Conservation (phyloP, 2,329 filamentous ascomycete species). For the Epichloe aotearoae region DNA sequence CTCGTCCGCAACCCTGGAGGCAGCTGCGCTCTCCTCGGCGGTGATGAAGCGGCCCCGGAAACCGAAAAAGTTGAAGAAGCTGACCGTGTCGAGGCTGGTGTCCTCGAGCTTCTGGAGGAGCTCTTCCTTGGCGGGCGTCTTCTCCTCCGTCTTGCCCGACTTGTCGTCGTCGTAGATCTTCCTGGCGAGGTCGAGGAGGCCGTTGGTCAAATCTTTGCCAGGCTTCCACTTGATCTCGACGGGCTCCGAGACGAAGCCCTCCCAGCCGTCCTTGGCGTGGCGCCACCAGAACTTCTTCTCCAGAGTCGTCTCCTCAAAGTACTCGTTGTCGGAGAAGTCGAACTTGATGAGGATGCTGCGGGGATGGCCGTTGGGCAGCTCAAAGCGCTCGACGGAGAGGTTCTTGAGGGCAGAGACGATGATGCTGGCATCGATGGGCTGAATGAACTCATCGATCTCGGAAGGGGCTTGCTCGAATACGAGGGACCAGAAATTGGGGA, state of each 20-base stretch:
- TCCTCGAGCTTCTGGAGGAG: slow-evolving; percentile 43
- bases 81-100: slow-evolving; percentile 50
- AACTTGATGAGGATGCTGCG: slow-evolving; percentile 67
- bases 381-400: slow-evolving; percentile 67
- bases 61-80: slow-evolving; percentile 86
- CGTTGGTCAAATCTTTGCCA: slow-evolving; percentile 69
- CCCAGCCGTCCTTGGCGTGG: slow-evolving; percentile 51
- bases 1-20: slow-evolving; percentile 46
- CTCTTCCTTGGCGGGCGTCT: slow-evolving; percentile 34
- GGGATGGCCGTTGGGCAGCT: slow-evolving; percentile 65
- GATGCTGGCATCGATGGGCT: slow-evolving; percentile 63
- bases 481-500: slow-evolving; percentile 88
- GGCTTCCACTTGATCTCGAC: slow-evolving; percentile 77
- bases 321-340: slow-evolving; percentile 68
- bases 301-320: slow-evolving; percentile 63
- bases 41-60: slow-evolving; percentile 59
- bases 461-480: slow-evolving; percentile 78
- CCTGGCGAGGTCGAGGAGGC: slow-evolving; percentile 61
- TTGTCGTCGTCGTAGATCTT: slow-evolving; percentile 51
- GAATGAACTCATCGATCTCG: slow-evolving; percentile 80
- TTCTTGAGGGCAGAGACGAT: slow-evolving; percentile 55
- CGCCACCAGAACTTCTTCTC: slow-evolving; percentile 92
- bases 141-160: slow-evolving; percentile 27
- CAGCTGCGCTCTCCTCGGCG: slow-evolving; percentile 56
- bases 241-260: slow-evolving; percentile 74